A percentile compares a stretch with the other conserved stretches of the same genome.
Evolutionary conservation across 2,329 filamentous ascomycete genomes (phyloP).

Genomic region (Rutstroemia sydowiana): DNA sequence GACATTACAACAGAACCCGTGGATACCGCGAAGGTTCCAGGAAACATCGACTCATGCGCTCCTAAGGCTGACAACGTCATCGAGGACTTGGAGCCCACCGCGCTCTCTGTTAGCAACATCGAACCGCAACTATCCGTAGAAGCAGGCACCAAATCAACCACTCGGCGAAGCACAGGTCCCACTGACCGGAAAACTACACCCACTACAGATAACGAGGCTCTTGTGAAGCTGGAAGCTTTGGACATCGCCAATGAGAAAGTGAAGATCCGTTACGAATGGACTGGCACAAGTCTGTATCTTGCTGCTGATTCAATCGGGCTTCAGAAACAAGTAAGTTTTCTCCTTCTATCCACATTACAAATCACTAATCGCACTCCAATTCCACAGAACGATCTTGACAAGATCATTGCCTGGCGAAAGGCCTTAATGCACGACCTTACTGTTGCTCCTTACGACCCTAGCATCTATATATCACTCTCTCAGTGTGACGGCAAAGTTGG

Average conservation of each 20-base stretch:
- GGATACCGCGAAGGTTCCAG: no score
- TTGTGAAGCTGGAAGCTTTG: background rate
- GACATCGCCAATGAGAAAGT: background rate
- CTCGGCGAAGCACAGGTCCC: no score
- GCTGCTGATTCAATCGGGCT: conserved; percentile 1
- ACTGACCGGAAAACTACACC: no score
- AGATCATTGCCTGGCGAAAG: conserved; percentile 11
- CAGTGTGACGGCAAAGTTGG: conserved; percentile 16
- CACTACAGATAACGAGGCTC: background rate
- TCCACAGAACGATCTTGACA: conserved; percentile 13
- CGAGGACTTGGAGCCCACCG: no score
- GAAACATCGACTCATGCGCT: no score
- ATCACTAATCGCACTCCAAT: background rate
- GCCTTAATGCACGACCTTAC: conserved; percentile 8
- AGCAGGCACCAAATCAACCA: no score
- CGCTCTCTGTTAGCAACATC: no score
- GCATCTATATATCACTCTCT: conserved; percentile 13
- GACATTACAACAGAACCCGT: no score
- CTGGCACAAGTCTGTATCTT: conserved; percentile 18
- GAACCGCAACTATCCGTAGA: no score
- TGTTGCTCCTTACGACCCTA: conserved; percentile 17
- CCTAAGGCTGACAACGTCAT: no score
- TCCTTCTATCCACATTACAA: background rate
- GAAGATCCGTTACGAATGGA: conserved; percentile 18
- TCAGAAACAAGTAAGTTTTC: conserved; percentile 13